Base-by-base conservation (phyloP, 768 basidiomycete genomes). In the Collybia mongolica region DNA sequence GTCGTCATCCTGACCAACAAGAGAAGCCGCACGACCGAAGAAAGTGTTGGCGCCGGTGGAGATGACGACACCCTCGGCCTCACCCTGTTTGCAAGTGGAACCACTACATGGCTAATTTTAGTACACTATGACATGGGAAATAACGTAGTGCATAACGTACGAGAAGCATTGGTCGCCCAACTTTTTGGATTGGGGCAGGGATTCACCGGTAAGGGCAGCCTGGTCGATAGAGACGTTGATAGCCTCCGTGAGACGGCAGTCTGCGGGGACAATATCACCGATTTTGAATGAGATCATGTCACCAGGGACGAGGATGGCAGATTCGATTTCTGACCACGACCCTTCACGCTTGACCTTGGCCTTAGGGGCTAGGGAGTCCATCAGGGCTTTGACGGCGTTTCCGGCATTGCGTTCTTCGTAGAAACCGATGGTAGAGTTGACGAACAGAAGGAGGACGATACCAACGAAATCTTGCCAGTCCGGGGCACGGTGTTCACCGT, bases 361-460 rank as follows among this genome's bases (percentile, higher is more conserved):
- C 75, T 98, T 98, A 66, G 96, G 96, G 5, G 95, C 95, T 53
- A 98, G 90, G 1, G 96, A 97, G 66, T 98, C 96, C 96, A 98
- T 98, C 54, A 98, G 88, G 3, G 96, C 96, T 75, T 96, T 97
- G 76, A 98, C 96, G 22, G 96, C 96, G 71, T 98, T 98, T 71
- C 96, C 96, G 38, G 96, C 96, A 61, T 93, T 93, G 48, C 85
- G 83, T 71, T 98, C 96, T 70, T 98, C 96, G 74, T 96, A 94
- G 82, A 96, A 98, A 79, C 96, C 96, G 63, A 98, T 98, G 38
- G 84, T 75, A 2, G 95, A 97, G 82, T 98, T 98, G 83, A 93
- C 78, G 72, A 98, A 80, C 24, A 98, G 72, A 5, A 98, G 82
- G 44, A 91, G 75, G 60, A 97, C 72, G 75, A 98, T 98, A 82